Base-by-base conservation (phyloP, 169 alveolate species). In the Toxoplasma gondii region DNA sequence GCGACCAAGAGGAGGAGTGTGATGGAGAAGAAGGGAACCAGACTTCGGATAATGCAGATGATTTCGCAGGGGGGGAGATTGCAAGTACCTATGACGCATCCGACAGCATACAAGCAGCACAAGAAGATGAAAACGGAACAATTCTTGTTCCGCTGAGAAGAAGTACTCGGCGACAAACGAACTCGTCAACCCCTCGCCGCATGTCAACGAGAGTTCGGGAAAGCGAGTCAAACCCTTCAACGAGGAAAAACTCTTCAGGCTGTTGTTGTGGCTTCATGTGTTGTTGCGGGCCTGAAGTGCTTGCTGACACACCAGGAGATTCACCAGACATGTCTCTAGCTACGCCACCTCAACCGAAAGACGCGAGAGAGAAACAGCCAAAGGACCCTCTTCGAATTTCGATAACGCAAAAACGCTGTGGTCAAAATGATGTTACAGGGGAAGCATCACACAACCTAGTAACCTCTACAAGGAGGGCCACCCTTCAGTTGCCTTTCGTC, bases 21-120 rank as follows among this genome's bases (percentile, higher is more conserved):
- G 34, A 19, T 39, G 44, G 0, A 34, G 87, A 24, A n/a, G 87
- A 78, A 78, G 87, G 34, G 17, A 19, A 27, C 41, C 45, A 31
- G 9, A 41, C 87, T 12, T 53, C 87, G 0, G 24, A 41, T 24
- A 34, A 22, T 38, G 53, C 27, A 39, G 53, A 78, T 16, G 87
- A 78, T 39, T 78, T 78, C 31, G 87, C 41, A 10, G 87, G 24
- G 24, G 44, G 87, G 41, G 87, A 78, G 45, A 44, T 34, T 17
- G 87, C 87, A 78, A 78, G 87, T 34, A 78, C 87, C 45, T 78
- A 27, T 78, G 87, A 78, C 45, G 0, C 87, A 34, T 7, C 45
- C 29, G 45, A 24, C 78, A 24, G 78, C 27, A 24, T 10, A 0
- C 58, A 49, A 0, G 22, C 58, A 49, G 58, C 58, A 49, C 27